phyloP scores from a whole-genome alignment of 371 early-diverging fungal genomes.

The Blakeslea trispora region DNA sequence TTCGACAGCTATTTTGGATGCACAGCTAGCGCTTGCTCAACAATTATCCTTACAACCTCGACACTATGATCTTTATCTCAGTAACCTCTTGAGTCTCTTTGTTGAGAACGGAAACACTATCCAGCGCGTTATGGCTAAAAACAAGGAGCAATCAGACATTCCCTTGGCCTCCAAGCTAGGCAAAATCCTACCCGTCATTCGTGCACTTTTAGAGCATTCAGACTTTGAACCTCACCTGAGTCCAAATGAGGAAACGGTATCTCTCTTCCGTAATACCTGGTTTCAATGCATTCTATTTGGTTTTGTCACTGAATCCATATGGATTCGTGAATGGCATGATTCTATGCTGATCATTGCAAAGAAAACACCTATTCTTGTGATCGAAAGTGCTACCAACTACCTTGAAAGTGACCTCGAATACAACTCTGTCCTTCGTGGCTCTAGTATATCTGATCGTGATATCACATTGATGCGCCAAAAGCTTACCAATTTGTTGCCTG shows the following conservation, averaged over 20 bases:
- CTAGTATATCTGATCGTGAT: constrained; percentile 61
- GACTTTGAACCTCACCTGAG: constrained; percentile 65
- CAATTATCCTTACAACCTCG: constrained; percentile 55
- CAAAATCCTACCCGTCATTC: constrained; percentile 66
- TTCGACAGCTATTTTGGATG: constrained; percentile 33
- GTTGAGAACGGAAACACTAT: constrained; percentile 74
- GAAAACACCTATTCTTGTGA: constrained; percentile 85
- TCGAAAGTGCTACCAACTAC: constrained; percentile 73
- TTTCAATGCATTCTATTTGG: constrained; percentile 82
- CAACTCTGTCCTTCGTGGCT: constrained; percentile 80
- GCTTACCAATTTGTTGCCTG: constrained; percentile 35
- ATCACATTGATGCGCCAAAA: constrained; percentile 34
- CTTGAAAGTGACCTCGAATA: constrained; percentile 89
- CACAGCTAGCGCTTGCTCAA: constrained; percentile 52
- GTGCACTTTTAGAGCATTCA: constrained; percentile 58
- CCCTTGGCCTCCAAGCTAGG: constrained; percentile 66
- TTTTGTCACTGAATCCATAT: constrained; percentile 72
- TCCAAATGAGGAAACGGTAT: constrained; percentile 64
- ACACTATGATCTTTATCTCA: constrained; percentile 58
- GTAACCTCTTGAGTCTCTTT: constrained; percentile 60
- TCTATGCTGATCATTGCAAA: constrained; percentile 73
- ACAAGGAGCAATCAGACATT: constrained; percentile 53
- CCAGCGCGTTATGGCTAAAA: constrained; percentile 52
- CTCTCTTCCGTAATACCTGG: constrained; percentile 88
- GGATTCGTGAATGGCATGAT: constrained; percentile 78